Evolutionary conservation across 768 basidiomycete genomes (phyloP).

Genomic region (Sarcodon aspratus): DNA sequence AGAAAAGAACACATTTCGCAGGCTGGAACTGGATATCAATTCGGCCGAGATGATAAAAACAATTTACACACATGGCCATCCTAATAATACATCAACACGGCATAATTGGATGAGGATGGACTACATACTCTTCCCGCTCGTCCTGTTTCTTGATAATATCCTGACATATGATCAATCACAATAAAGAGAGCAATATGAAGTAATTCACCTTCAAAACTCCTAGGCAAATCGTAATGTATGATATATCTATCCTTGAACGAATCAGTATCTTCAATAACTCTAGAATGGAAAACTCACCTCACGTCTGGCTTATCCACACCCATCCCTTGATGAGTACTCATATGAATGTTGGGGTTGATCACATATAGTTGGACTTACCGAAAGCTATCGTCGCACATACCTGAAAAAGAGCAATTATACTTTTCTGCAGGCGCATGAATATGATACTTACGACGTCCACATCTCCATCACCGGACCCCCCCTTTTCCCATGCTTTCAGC

Average conservation of each 20-base stretch:
- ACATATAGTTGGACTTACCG: constrained; percentile 21
- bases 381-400: constrained; percentile 78
- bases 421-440: not conserved
- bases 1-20: constrained; percentile 73
- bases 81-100: not conserved
- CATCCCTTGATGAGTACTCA: constrained; percentile 21
- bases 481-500: constrained; percentile 45
- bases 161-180: constrained; percentile 21
- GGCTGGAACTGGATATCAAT: constrained; percentile 29
- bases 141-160: constrained; percentile 85
- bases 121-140: constrained; percentile 57
- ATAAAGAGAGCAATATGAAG: not conserved
- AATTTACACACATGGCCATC: too few species aligned
- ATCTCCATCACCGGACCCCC: constrained; percentile 36
- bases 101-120: not conserved
- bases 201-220: constrained; percentile 65
- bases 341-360: too few species aligned
- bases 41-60: too few species aligned
- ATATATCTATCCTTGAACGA: constrained; percentile 38
- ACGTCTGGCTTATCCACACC: constrained; percentile 81
- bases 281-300: constrained; percentile 25
- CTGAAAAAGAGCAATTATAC: constrained; percentile 18
- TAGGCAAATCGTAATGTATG: constrained; percentile 74
- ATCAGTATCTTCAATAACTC: not conserved
- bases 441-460: constrained; percentile 54